Evolutionary conservation across 2,329 filamentous ascomycete genomes (phyloP), one percentile per base, ranked within the genome.

Genomic region (Eutypa lata): DNA sequence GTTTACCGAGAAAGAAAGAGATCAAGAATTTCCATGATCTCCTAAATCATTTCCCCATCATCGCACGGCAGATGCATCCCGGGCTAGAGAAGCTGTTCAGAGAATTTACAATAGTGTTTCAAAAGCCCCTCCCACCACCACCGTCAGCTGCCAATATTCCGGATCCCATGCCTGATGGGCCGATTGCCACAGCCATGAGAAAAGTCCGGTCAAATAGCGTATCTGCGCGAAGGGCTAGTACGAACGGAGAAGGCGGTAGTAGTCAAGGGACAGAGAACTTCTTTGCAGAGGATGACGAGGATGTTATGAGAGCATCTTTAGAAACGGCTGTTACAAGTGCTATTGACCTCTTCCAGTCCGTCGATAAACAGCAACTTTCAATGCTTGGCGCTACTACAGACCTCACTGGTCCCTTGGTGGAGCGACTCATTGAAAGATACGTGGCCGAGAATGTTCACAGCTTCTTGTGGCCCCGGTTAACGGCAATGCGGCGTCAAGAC

Each of bases 281-380:
- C 54, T 91, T 88, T 65, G 84, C 90, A 47, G 90, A 94, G 61
- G 91, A 96, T 54, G 92, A 97, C 60, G 94, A 97, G 68, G 89
- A 95, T 60, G 80, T 91, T 28, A 93, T 99, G 87, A 82, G 93
- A 52, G 86, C 86, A 21, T 91, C 91, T 16, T 75, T 97, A 14
- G 94, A 99, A 71, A 95, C 90, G 1, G 92, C 93, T 1, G 90
- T 99, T 11, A 96, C 91, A 10, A 84, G 89, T 10, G 94, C 92
- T 0, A 97, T 99, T 60, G 94, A 99, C 65, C 79, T 97, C 1
- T 99, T 99, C 61, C 93, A 97, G 64, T 86, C 87, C 54, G 93
- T 99, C 6, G 94, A 99, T 68, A 96, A 96, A 69, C 90, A 96
- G 64, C 94, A 97, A 64, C 76, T 99, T 26, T 97, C 93, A 3